Percentiles rank a stretch among this genome's conserved stretches.
Evolutionary conservation across 192 early-diverging fungal genomes (phyloP).

Genomic region (Rhizophagus prolifer): DNA sequence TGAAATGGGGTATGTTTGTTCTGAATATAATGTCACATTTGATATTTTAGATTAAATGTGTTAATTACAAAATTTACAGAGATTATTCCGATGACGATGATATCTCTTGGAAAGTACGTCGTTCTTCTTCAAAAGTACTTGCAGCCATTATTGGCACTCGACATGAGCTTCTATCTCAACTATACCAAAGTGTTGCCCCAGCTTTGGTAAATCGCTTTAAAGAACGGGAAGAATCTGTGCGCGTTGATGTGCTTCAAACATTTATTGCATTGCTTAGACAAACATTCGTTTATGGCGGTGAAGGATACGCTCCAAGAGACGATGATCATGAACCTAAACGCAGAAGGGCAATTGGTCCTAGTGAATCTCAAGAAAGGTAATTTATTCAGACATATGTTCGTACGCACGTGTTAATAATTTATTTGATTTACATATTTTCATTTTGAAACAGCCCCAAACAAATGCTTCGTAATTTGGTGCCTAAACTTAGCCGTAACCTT

Average conservation of each 20-base stretch:
- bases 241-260: slow-evolving; percentile 73
- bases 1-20: slow-evolving; percentile 60
- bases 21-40: neutral
- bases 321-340: slow-evolving; percentile 50
- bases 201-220: slow-evolving; percentile 74
- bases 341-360: slow-evolving; percentile 39
- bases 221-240: slow-evolving; percentile 84
- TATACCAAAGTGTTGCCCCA: slow-evolving; percentile 70
- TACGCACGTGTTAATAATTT: too few species aligned
- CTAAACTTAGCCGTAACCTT: slow-evolving; percentile 64
- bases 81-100: slow-evolving; percentile 91
- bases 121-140: slow-evolving; percentile 73
- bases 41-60: slow-evolving; percentile 5
- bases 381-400: neutral
- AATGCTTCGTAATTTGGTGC: slow-evolving; percentile 60
- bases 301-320: slow-evolving; percentile 42
- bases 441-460: slow-evolving; percentile 45
- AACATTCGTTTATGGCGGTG: slow-evolving; percentile 50
- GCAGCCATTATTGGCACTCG: slow-evolving; percentile 69
- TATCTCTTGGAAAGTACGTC: slow-evolving; percentile 89
- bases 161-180: slow-evolving; percentile 59
- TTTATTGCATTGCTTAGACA: slow-evolving; percentile 66
- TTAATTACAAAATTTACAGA: slow-evolving; percentile 29
- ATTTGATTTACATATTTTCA: neutral
- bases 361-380: slow-evolving; percentile 51